Conservation (phyloP, 768 basidiomycete species). For the Filobasidium wieringae region DNA sequence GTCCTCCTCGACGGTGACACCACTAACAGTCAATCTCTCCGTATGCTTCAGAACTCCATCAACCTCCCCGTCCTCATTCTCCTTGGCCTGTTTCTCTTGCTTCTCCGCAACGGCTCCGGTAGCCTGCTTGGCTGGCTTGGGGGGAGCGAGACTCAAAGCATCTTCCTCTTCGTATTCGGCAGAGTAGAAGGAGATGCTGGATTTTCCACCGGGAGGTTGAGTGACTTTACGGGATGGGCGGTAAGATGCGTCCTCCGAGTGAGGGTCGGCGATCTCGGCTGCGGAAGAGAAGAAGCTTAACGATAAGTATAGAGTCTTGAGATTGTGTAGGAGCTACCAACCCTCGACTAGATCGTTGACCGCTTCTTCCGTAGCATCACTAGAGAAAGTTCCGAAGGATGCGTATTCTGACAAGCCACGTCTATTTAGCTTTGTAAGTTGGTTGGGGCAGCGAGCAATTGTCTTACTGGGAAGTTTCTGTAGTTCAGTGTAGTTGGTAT, state of each 20-base stretch:
- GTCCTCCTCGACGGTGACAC: slow-evolving; percentile 25
- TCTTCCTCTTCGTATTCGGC: slow-evolving; percentile 36
- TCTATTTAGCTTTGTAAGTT: neutral
- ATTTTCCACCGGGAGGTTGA: slow-evolving; percentile 34
- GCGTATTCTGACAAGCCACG: slow-evolving; percentile 28
- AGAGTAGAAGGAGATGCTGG: slow-evolving; percentile 23
- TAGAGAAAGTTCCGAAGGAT: slow-evolving; percentile 33
- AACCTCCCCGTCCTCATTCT: slow-evolving; percentile 28
- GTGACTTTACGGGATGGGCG: slow-evolving; percentile 34
- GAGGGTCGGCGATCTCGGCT: slow-evolving; percentile 38
- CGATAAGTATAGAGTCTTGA: neutral
- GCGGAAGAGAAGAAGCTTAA: neutral
- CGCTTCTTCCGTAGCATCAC: slow-evolving; percentile 35
- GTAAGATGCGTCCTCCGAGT: slow-evolving; percentile 19
- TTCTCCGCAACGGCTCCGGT: neutral
- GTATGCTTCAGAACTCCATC: slow-evolving; percentile 28
- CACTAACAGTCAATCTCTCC: slow-evolving; percentile 28
- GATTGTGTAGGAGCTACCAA: neutral
- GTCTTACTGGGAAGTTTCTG: slow-evolving; percentile 35
- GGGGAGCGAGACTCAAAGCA: slow-evolving; percentile 35
- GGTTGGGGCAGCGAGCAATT: neutral
- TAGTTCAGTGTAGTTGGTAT: slow-evolving; percentile 35
- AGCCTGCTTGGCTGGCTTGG: slow-evolving; percentile 7
- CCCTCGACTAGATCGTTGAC: slow-evolving; percentile 38
- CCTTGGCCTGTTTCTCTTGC: slow-evolving; percentile 2